Base-by-base conservation (phyloP, 2,329 filamentous ascomycete genomes). In the Aspergillus pseudoviridinutans region DNA sequence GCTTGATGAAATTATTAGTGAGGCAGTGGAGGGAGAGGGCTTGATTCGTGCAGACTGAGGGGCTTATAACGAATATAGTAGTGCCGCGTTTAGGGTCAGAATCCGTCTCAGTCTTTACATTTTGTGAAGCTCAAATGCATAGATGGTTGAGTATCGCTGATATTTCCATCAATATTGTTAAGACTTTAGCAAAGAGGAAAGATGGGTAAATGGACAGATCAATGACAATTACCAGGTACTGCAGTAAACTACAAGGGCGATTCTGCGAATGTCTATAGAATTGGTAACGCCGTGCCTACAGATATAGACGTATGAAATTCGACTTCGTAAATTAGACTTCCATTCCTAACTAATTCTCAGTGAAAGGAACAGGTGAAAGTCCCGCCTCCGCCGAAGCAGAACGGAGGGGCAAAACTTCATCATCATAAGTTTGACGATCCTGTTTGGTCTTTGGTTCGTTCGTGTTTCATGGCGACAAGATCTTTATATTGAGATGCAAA, bases 401-500 rank as follows among this genome's bases (percentile, higher is more conserved):
- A 44, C 20, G 38, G 58, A 55, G 51, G 55, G 49, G 54, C 47
- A 51, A 55, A 28, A 57, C 49, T 55, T 64, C 56, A 55, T 60
- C 44, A 57, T 61, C 32, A 57, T 62, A 42, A 49, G 57, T 49
- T 49, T 56, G 50, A 57, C 52, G 54, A 59, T 51, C 49, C 49
- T 27, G 52, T 38, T 60, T 57, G 46, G 55, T 62, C 58, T 44
- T 59, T 55, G 49, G 56, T 62, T 59, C 54, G 53, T 64, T 62
- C 58, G 60, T 38, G 32, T 38, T 38, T 38, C 65, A 72, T 70
- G 69, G 67, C 71, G 69, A 72, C 69, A 72, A 72, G 67, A 70
- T 70, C 68, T 71, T 67, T 72, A 69, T 71, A 72, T 73, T 73
- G 69, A 73, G 66, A 68, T 71, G 69, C 66, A 73, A 71, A 73